Evolutionary conservation across 805 yeast species (phyloP).

Genomic region (Suhomyces sp.): DNA sequence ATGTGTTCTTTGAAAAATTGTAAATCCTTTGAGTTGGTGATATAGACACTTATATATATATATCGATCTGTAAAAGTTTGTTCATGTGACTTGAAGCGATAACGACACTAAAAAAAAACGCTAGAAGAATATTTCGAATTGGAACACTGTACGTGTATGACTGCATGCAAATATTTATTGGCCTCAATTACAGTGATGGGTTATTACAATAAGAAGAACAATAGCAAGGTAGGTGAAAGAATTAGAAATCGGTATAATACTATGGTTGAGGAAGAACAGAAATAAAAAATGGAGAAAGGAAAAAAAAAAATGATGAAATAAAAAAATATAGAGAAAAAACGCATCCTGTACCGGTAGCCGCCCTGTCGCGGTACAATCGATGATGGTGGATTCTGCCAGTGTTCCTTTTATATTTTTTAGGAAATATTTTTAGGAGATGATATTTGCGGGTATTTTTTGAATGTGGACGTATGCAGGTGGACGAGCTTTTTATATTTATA

Average conservation of each 20-base stretch:
- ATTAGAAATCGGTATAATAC: slow-evolving; percentile 1
- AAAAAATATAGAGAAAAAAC: background rate
- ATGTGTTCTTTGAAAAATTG: too few species aligned
- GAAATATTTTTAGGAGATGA: background rate
- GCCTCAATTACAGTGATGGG: slow-evolving; percentile 3
- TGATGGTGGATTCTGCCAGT: slow-evolving; percentile 1
- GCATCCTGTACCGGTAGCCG: background rate
- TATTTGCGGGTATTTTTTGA: background rate
- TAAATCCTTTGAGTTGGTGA: background rate
- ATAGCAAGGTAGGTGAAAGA: background rate
- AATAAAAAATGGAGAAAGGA: background rate
- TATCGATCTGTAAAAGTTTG: slow-evolving; percentile 2
- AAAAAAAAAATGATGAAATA: background rate
- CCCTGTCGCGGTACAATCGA: slow-evolving; percentile 1
- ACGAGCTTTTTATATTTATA: slow-evolving; percentile 1
- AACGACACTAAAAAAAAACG: slow-evolving; percentile 5
- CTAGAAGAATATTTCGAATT: background rate
- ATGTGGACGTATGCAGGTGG: too few species aligned
- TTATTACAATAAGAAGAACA: background rate
- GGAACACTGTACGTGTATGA: slow-evolving; percentile 1
- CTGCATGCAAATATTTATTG: slow-evolving; percentile 3
- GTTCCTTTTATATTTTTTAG: slow-evolving; percentile 1
- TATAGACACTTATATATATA: slow-evolving; percentile 9
- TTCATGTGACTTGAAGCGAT: slow-evolving; percentile 7
- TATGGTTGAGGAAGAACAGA: too few species aligned